Base-by-base conservation (phyloP, 2,329 filamentous ascomycete species). In the Fusarium devonianum region DNA sequence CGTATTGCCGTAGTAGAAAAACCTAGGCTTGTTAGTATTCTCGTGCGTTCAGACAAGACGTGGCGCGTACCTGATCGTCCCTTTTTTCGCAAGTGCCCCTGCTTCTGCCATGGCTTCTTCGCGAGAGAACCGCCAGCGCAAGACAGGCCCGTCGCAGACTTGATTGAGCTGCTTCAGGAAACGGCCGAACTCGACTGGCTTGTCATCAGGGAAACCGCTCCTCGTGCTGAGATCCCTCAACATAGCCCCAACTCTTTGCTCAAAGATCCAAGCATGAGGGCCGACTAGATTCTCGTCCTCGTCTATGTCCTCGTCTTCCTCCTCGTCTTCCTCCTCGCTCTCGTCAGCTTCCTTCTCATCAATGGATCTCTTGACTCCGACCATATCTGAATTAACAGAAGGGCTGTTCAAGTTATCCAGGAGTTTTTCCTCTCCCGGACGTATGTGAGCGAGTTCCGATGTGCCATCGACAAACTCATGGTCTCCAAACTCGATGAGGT, bases 151-250 rank as follows among this genome's bases (percentile, higher is more conserved):
- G 7, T 56, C 40, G 32, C 58, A 60, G 12, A 39, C 46, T 7
- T 21, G 18, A 17, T 71, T 71, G 30, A 71, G 18, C 19, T 56
- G 50, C 9, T 28, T 26, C 18, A 69, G 11, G 12, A 70, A 69
- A 6, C 46, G 29, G 1, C 38, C 19, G 10, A 69, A 23, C 43
- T 48, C 16, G 62, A 64, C 38, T 1, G 34, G 33, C 14, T 47
- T 19, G 7, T 11, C 14, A 10, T 59, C 52, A n/a, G 36, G 22
- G 26, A 66, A 68, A 4, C 58, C 21, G 4, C 46, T 34, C 4
- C 57, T 9, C 4, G 52, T 50, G 10, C 48, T 48, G 9, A 52
- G 26, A 8, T 67, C 60, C 1, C 50, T 29, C 39, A 71, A 46
- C 42, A 69, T 60, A 4, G 48, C 37, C n/a, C 49, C 32, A 4